Conservation (phyloP, 257 asterid genomes). For the Solanum raphanifolium region DNA sequence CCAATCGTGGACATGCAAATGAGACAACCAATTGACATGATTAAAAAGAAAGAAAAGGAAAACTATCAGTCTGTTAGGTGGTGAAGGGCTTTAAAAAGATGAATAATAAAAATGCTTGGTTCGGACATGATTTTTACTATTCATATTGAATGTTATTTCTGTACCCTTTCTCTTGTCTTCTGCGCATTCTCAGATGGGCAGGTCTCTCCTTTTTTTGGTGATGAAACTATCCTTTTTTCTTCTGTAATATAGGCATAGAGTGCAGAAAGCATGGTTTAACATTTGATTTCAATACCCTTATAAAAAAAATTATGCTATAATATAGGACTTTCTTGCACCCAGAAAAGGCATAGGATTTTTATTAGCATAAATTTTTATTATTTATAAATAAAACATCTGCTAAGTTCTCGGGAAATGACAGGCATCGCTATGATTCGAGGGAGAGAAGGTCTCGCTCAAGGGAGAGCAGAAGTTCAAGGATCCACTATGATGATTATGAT, state of each 20-base stretch:
- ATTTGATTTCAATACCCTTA: neutral
- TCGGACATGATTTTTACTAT: neutral
- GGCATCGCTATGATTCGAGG: slow-evolving; percentile 34
- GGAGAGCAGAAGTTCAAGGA: slow-evolving; percentile 41
- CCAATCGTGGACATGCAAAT: neutral
- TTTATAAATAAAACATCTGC: neutral
- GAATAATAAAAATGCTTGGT: neutral
- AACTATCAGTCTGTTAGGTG: neutral
- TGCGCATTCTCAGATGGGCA: neutral
- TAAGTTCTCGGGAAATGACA: slow-evolving; percentile 6
- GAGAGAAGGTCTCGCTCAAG: slow-evolving; percentile 51
- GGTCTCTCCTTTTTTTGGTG: neutral
- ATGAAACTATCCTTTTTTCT: neutral
- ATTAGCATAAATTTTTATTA: neutral
- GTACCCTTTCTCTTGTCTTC: neutral
- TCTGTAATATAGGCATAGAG: neutral
- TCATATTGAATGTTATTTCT: neutral
- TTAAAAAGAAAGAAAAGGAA: neutral
- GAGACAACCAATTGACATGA: neutral
- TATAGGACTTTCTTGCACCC: neutral
- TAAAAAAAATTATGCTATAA: neutral
- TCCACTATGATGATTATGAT: slow-evolving; percentile 21
- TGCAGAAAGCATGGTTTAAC: neutral
- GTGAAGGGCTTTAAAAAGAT: neutral
- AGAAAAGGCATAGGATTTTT: neutral